Percentiles rank a stretch among this genome's conserved stretches.
These are phyloP conservation scores for Saccharomyces hybrid DNA, from an alignment of 1,139 yeast species.

Conservation along the genomic window DNA sequence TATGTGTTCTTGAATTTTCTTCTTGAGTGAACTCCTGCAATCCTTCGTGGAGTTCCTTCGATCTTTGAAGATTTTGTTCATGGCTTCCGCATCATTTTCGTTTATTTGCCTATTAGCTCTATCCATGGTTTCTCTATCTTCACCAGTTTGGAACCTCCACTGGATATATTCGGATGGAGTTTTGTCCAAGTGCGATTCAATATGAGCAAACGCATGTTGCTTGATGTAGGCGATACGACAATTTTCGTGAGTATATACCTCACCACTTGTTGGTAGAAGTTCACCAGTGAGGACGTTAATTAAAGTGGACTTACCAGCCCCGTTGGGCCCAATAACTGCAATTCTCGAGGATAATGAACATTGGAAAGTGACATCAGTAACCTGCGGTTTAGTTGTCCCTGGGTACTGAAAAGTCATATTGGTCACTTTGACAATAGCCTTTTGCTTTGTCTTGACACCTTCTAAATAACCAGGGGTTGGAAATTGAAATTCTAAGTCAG, in stretches of 20 bases:
- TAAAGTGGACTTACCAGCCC: constrained; percentile 98
- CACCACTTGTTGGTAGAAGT: constrained; percentile 93
- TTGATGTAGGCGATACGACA: constrained; percentile 98
- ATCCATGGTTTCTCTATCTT: constrained; percentile 99
- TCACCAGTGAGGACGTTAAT: constrained; percentile 98
- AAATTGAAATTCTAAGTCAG: constrained; percentile 89
- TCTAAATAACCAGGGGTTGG: constrained; percentile 99
- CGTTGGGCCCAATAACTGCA: constrained; percentile 99
- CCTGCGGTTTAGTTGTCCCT: constrained; percentile 93
- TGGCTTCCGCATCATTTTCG: constrained; percentile 90
- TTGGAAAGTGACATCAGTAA: constrained; percentile 84
- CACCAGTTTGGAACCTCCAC: constrained; percentile 99
- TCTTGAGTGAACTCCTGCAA: constrained; percentile 89
- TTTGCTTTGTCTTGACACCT: constrained; percentile 99
- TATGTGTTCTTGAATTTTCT: constrained; percentile 99
- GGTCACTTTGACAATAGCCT: constrained; percentile 94
- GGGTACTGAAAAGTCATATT: constrained; percentile 98
- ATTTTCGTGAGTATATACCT: constrained; percentile 97
- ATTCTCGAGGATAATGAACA: constrained; percentile 97
- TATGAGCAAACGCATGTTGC: constrained; percentile 99
- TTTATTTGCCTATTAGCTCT: constrained; percentile 98
- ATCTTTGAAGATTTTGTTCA: constrained; percentile 98
- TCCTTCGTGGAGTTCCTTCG: constrained; percentile 96
- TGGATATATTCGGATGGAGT: constrained; percentile 99
- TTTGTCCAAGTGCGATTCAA: constrained; percentile 95